Evolutionary conservation across 129 eudicot genomes (phyloP).

Genomic region (Artemisia tridentata): DNA sequence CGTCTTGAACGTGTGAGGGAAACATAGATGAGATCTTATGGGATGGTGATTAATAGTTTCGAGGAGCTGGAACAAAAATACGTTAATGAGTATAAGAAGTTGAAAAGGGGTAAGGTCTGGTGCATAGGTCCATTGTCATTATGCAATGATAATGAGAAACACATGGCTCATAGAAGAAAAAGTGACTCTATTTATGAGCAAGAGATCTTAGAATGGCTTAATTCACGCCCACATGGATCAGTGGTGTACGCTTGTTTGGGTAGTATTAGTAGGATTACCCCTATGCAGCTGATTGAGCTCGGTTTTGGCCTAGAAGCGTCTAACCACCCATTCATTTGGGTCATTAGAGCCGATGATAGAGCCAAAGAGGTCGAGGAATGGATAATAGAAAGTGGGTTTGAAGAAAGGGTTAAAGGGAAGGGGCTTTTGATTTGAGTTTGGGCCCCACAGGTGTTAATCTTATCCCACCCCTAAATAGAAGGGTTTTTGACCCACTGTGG

Average conservation of each 20-base stretch:
- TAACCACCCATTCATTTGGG: constrained; percentile 42
- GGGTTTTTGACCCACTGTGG: constrained; percentile 69
- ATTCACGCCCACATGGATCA: constrained; percentile 28
- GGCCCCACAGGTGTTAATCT: constrained; percentile 61
- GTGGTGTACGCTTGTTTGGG: constrained; percentile 48
- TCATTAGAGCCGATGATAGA: constrained; percentile 27
- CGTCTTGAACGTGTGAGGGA: constrained; percentile 10
- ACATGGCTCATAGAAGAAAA: constrained; percentile 31
- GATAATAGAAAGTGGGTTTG: constrained; percentile 44
- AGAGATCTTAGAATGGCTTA: constrained; percentile 41
- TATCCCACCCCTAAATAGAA: constrained; percentile 45
- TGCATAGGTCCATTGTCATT: constrained; percentile 49
- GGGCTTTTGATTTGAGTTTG: constrained; percentile 53
- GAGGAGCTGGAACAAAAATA: constrained; percentile 50
- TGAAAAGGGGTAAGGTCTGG: constrained; percentile 35
- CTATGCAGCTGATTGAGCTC: constrained; percentile 37
- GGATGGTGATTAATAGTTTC: constrained; percentile 42
- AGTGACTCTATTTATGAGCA: constrained; percentile 25
- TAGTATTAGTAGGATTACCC: constrained; percentile 30
- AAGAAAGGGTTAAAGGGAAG: constrained; percentile 41
- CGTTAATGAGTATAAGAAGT: constrained; percentile 29
- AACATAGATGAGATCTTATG: constrained; percentile 31
- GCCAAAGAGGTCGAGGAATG: constrained; percentile 29
- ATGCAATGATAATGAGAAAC: constrained; percentile 28
- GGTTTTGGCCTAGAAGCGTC: constrained; percentile 42